Base-by-base conservation (phyloP, 2,329 filamentous ascomycete species). In the Pseudocercospora pini-densiflorae region DNA sequence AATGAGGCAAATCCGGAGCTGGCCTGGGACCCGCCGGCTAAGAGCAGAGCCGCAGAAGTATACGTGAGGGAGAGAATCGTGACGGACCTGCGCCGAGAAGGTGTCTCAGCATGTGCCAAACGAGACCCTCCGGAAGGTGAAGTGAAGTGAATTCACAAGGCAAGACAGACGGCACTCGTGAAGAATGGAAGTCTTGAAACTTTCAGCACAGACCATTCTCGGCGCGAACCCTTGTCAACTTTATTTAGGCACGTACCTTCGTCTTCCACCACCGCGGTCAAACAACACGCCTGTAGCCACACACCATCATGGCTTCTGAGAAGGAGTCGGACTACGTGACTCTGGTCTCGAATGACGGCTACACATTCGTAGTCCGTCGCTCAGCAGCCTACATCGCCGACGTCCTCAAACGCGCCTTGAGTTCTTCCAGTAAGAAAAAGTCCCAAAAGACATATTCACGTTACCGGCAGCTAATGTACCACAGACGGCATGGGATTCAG, bases 341-440 rank as follows among this genome's bases (percentile, higher is more conserved):
- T 5, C 87, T 94, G 61, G 85, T 93, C 49, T 93, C 91, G 0
- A 86, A 84, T 71, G 92, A 94, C 78, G 90, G 87, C 73, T 93
- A 88, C 77, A 90, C 93, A 81, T 94, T 92, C 77, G 87, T 92
- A 69, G 85, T 94, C 60, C 83, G 91, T 63, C 88, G 91, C 62
- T 89, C 91, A 59, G 89, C 90, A 2, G 88, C 90, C 66, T 83
- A 87, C 74, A 83, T 91, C 74, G 91, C 90, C 72, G 88, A 88
- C 36, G 86, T 89, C 65, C 90, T 94, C 80, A 90, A 88, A 80
- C 86, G 88, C 77, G 93, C 92, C 87, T 81, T 94, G 66, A 89
- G 92, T 74, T 87, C 89, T 16, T 84, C 85, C 72, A 90, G 89
- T 90, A n/a, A n/a, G n/a, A n/a, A n/a, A n/a, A n/a, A n/a, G n/a